Percentiles rank a stretch among this genome's conserved stretches.
Evolutionary conservation across 164 flowering plant genomes (phyloP).

Genomic region (Tetrastigma voinierianum): DNA sequence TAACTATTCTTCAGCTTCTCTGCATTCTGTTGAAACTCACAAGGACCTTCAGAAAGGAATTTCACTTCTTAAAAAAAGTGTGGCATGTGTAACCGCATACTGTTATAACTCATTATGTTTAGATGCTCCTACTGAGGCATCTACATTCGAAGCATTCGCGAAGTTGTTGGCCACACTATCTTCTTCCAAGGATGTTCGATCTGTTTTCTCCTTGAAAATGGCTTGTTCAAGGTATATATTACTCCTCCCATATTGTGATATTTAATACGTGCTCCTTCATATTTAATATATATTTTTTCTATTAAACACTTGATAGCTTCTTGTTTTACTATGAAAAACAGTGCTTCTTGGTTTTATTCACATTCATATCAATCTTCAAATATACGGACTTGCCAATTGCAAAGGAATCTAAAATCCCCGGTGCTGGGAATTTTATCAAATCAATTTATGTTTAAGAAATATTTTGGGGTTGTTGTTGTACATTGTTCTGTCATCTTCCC

Average conservation of each 20-base stretch:
- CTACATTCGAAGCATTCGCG: conserved; percentile 95
- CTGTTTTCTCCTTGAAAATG: conserved; percentile 66
- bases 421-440: too few species aligned
- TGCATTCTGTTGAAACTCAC: conserved; percentile 81
- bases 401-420: too few species aligned
- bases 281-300: too few species aligned
- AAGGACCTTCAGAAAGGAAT: conserved; percentile 96
- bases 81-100: conserved; percentile 89
- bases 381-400: too few species aligned
- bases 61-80: conserved; percentile 93
- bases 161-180: conserved; percentile 76
- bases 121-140: conserved; percentile 75
- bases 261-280: not conserved
- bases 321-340: too few species aligned
- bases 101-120: conserved; percentile 73
- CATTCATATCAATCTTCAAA: too few species aligned
- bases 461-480: too few species aligned
- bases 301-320: too few species aligned
- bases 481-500: too few species aligned
- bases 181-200: conserved; percentile 84
- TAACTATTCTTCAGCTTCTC: conserved; percentile 75
- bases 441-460: too few species aligned
- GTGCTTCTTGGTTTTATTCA: too few species aligned
- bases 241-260: not conserved
- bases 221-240: conserved; percentile 68